phyloP scores from a whole-genome alignment of 2,329 filamentous ascomycete genomes.

The Nothophoma quercina region DNA sequence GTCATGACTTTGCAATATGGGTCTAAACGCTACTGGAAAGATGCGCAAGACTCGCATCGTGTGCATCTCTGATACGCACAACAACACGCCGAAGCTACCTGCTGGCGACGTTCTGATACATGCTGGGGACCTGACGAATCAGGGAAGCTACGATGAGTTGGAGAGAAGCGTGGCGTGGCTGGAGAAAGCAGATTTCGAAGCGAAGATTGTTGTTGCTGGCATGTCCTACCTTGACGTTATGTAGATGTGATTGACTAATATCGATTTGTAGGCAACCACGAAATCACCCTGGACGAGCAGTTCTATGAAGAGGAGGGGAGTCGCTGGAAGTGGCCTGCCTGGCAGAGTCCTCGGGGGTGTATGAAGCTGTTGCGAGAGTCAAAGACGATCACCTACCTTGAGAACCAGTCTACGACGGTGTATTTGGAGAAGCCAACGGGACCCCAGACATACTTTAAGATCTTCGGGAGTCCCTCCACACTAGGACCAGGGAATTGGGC shows the following conservation, averaged over 20 bases:
- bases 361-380: constrained; percentile 60
- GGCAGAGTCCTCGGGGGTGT: constrained; percentile 63
- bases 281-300: constrained; percentile 71
- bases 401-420: constrained; percentile 64
- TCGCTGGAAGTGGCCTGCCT: constrained; percentile 64
- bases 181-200: constrained; percentile 70
- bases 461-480: constrained; percentile 76
- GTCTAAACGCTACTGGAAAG: not conserved
- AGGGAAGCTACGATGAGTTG: constrained; percentile 67
- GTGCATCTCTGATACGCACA: constrained; percentile 80
- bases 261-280: constrained; percentile 70
- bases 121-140: constrained; percentile 78
- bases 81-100: constrained; percentile 69
- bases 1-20: constrained; percentile 6
- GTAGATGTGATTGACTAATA: not conserved
- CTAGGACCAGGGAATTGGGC: constrained; percentile 67
- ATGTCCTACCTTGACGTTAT: constrained; percentile 19
- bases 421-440: constrained; percentile 60
- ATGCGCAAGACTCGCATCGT: constrained; percentile 67
- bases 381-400: constrained; percentile 68
- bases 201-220: constrained; percentile 76
- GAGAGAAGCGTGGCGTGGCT: constrained; percentile 71
- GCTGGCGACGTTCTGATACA: constrained; percentile 78
- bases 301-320: constrained; percentile 65
- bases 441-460: constrained; percentile 62